A percentile compares a stretch with the other conserved stretches of the same genome.
These are phyloP conservation scores for Polyplosphaeria fusca DNA, from an alignment of 495 filamentous ascomycete genomes.

Conservation along the genomic window DNA sequence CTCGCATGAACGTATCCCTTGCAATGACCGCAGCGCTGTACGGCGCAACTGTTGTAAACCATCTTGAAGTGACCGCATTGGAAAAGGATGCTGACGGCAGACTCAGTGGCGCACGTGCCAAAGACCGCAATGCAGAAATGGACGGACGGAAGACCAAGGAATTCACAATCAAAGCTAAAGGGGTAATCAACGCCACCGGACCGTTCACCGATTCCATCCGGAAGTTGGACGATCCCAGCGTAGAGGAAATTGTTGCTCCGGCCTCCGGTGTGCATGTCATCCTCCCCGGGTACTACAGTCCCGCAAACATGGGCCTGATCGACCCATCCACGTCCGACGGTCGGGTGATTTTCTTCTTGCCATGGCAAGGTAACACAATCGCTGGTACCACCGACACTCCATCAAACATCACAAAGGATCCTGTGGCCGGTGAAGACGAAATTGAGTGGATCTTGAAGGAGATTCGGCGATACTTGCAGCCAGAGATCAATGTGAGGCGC, in stretches of 20 bases:
- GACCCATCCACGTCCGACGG: slow-evolving; percentile 94
- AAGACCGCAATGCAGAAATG: slow-evolving; percentile 65
- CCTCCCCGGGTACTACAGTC: slow-evolving; percentile 92
- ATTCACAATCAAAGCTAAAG: slow-evolving; percentile 76
- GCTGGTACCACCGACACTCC: slow-evolving; percentile 94
- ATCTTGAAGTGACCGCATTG: slow-evolving; percentile 82
- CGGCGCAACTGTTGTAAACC: slow-evolving; percentile 87
- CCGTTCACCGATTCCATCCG: slow-evolving; percentile 92
- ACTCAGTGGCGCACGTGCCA: slow-evolving; percentile 74
- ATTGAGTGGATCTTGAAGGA: slow-evolving; percentile 97
- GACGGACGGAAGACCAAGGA: slow-evolving; percentile 55
- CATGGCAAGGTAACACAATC: slow-evolving; percentile 99
- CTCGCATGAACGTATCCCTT: slow-evolving; percentile 94
- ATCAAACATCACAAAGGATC: slow-evolving; percentile 74
- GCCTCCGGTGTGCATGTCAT: slow-evolving; percentile 94
- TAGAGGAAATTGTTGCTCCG: slow-evolving; percentile 86
- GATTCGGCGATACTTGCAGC: slow-evolving; percentile 81
- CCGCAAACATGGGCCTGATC: slow-evolving; percentile 93
- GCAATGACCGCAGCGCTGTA: slow-evolving; percentile 95
- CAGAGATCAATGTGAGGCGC: slow-evolving; percentile 89
- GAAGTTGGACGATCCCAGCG: slow-evolving; percentile 75
- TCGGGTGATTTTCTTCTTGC: slow-evolving; percentile 97
- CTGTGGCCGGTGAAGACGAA: slow-evolving; percentile 84
- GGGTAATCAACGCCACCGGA: slow-evolving; percentile 94
- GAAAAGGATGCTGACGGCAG: slow-evolving; percentile 76